phyloP scores from a whole-genome alignment of 2,329 filamentous ascomycete genomes.

The Colletotrichum kahawae region DNA sequence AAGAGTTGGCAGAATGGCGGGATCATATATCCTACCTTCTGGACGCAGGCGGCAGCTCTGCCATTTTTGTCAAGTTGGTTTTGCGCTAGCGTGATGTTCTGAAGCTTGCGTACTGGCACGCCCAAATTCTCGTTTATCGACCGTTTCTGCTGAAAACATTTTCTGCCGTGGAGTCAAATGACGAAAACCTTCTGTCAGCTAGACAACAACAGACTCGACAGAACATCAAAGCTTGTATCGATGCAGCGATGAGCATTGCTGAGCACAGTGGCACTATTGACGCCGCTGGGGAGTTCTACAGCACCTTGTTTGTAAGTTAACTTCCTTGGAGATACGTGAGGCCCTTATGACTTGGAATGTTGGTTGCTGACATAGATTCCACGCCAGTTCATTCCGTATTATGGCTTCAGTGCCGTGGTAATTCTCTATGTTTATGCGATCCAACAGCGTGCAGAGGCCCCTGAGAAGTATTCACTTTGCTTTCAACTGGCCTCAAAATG shows the following conservation, averaged over 20 bases:
- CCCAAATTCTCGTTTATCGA: conserved; percentile 41
- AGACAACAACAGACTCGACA: conserved; percentile 19
- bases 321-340: not conserved
- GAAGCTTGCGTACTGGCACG: conserved; percentile 46
- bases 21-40: conserved; percentile 37
- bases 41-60: conserved; percentile 40
- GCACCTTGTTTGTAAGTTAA: conserved; percentile 43
- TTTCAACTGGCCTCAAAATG: conserved; percentile 43
- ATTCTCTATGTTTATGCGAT: conserved; percentile 50
- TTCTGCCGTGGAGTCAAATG: not conserved
- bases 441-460: conserved; percentile 33
- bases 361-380: not conserved
- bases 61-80: conserved; percentile 32
- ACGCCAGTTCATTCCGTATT: conserved; percentile 42
- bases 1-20: conserved; percentile 38
- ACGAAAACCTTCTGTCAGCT: rapidly evolving
- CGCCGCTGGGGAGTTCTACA: conserved; percentile 37
- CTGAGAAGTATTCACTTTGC: conserved; percentile 30
- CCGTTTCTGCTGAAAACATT: conserved; percentile 41
- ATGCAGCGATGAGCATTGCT: conserved; percentile 42
- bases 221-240: conserved; percentile 34
- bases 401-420: conserved; percentile 48
- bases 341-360: too few species aligned
- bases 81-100: conserved; percentile 44
- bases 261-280: conserved; percentile 42